Evolutionary conservation across 164 flowering plant species (phyloP).

Genomic region (Malania oleifera): DNA sequence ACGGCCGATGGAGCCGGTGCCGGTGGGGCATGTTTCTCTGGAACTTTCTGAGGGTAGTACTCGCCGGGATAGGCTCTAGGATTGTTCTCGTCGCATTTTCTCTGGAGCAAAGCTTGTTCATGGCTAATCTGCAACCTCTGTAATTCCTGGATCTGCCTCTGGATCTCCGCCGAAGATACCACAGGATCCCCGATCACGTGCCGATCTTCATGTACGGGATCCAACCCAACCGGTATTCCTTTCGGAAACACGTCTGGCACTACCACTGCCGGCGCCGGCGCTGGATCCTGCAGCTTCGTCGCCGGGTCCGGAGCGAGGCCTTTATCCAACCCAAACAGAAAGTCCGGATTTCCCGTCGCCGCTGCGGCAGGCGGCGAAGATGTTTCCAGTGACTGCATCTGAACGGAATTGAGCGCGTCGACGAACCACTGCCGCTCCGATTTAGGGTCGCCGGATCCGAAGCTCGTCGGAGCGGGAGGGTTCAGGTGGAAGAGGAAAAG

Average conservation of each 20-base stretch:
- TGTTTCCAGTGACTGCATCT: constrained; percentile 25
- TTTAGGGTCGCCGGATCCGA: constrained; percentile 27
- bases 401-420: constrained; percentile 69
- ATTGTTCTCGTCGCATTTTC: constrained; percentile 26
- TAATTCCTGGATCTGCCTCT: constrained; percentile 49
- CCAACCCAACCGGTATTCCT: constrained; percentile 16
- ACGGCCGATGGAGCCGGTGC: constrained; percentile 9
- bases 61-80: constrained; percentile 34
- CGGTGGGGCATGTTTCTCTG: constrained; percentile 28
- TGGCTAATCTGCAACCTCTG: constrained; percentile 41
- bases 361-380: constrained; percentile 26
- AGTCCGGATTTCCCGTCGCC: constrained; percentile 36
- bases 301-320: constrained; percentile 19
- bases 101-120: constrained; percentile 27
- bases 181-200: constrained; percentile 24
- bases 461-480: constrained; percentile 15
- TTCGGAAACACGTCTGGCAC: constrained; percentile 17
- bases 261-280: constrained; percentile 17
- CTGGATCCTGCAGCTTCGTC: constrained; percentile 16
- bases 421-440: constrained; percentile 69
- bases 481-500: constrained; percentile 44
- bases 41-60: constrained; percentile 30
- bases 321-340: constrained; percentile 72
- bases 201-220: constrained; percentile 24
- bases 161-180: constrained; percentile 33